These are phyloP conservation scores for Lentinus tigrinus DNA, from an alignment of 768 basidiomycete species.

Conservation along the genomic window DNA sequence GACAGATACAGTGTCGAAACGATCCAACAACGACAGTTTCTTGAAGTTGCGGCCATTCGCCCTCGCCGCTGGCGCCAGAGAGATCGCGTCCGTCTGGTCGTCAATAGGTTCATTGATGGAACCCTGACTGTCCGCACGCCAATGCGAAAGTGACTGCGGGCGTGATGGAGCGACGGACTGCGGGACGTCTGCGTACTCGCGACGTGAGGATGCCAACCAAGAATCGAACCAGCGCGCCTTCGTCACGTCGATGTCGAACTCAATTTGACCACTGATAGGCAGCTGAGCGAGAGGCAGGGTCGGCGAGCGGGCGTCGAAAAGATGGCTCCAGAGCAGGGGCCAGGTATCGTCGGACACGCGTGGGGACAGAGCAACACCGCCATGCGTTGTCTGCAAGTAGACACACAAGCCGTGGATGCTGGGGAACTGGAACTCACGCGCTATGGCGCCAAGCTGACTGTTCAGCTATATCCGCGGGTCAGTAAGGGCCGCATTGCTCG, in stretches of 20 bases:
- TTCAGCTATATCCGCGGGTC: constrained; percentile 51
- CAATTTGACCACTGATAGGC: constrained; percentile 75
- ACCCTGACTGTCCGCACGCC: constrained; percentile 53
- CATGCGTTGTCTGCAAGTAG: constrained; percentile 67
- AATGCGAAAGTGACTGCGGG: constrained; percentile 49
- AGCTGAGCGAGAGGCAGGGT: constrained; percentile 35
- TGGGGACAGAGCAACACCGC: constrained; percentile 56
- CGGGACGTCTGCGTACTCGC: constrained; percentile 42
- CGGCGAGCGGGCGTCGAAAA: constrained; percentile 44
- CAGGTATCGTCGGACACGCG: constrained; percentile 79
- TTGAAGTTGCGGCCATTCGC: constrained; percentile 45
- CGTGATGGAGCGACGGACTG: constrained; percentile 37
- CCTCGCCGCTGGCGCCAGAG: constrained; percentile 29
- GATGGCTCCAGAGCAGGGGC: constrained; percentile 67
- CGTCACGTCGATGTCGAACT: constrained; percentile 81
- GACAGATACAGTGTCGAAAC: constrained; percentile 46
- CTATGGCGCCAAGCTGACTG: constrained; percentile 74
- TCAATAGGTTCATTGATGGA: constrained; percentile 42
- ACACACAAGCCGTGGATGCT: constrained; percentile 74
- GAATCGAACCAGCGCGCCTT: constrained; percentile 77
- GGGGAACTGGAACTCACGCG: constrained; percentile 79
- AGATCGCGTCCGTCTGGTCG: constrained; percentile 31
- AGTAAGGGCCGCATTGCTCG: neutral
- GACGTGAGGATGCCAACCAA: constrained; percentile 55
- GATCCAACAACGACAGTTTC: constrained; percentile 69